Conservation (phyloP, 768 basidiomycete species). For the Lyophyllum shimeji region DNA sequence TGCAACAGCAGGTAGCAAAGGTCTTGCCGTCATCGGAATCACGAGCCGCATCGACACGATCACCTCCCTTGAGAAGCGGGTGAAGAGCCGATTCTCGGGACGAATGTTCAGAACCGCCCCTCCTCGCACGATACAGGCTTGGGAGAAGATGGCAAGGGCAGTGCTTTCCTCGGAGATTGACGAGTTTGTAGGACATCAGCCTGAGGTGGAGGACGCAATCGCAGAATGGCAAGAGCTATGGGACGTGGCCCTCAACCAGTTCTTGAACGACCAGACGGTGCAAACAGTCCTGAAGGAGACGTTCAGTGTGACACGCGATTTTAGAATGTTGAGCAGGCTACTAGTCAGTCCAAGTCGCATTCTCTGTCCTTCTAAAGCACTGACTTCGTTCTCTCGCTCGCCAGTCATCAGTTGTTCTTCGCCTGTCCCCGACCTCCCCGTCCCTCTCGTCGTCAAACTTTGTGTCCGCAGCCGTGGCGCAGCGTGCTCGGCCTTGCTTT, state of each 20-base stretch:
- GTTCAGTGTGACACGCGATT: constrained; percentile 59
- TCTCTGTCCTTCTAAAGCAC: background rate
- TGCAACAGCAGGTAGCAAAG: constrained; percentile 55
- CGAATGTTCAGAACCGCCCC: constrained; percentile 79
- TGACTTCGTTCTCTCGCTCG: background rate
- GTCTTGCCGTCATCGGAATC: constrained; percentile 83
- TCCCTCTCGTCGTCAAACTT: constrained; percentile 50
- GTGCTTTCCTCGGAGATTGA: constrained; percentile 39
- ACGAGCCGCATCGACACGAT: constrained; percentile 88
- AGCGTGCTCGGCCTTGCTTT: constrained; percentile 58
- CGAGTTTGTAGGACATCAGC: constrained; percentile 10
- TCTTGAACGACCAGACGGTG: constrained; percentile 51
- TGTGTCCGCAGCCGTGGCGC: constrained; percentile 40
- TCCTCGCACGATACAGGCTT: constrained; percentile 46
- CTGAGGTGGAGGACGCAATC: constrained; percentile 20
- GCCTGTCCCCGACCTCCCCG: constrained; percentile 50
- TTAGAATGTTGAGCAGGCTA: constrained; percentile 55
- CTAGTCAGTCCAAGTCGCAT: constrained; percentile 45
- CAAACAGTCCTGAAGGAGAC: constrained; percentile 52
- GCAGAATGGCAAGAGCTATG: constrained; percentile 67
- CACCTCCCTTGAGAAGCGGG: constrained; percentile 89
- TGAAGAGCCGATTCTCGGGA: constrained; percentile 96
- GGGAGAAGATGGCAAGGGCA: constrained; percentile 47
- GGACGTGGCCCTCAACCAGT: constrained; percentile 53
- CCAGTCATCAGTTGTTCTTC: constrained; percentile 44